These are phyloP conservation scores for Boletus insuetus DNA, from an alignment of 768 basidiomycete genomes.

Conservation along the genomic window DNA sequence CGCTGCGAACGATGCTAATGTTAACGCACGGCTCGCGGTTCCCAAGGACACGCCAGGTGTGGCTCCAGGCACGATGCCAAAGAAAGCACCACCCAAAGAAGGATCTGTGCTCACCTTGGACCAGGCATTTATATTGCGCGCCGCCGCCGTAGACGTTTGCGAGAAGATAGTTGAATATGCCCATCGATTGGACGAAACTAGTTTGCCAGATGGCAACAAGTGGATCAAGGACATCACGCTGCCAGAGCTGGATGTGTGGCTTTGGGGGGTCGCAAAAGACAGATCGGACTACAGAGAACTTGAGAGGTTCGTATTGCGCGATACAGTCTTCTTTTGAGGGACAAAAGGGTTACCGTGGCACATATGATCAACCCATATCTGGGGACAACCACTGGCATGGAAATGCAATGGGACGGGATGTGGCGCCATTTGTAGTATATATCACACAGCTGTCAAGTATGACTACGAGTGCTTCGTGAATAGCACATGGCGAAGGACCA, in stretches of 20 bases:
- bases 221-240: slow-evolving; percentile 59
- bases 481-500: background rate
- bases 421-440: background rate
- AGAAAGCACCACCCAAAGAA: slow-evolving; percentile 33
- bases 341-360: background rate
- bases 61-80: slow-evolving; percentile 13
- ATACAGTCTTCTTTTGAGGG: slow-evolving; percentile 66
- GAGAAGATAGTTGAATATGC: slow-evolving; percentile 62
- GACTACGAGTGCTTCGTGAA: background rate
- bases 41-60: slow-evolving; percentile 13
- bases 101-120: slow-evolving; percentile 54
- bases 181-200: slow-evolving; percentile 29
- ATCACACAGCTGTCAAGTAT: background rate
- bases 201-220: slow-evolving; percentile 26
- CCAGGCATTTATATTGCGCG: slow-evolving; percentile 73
- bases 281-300: slow-evolving; percentile 65
- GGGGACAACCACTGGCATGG: slow-evolving; percentile 2
- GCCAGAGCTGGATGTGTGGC: slow-evolving; percentile 69
- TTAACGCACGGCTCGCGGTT: slow-evolving; percentile 41
- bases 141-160: slow-evolving; percentile 78
- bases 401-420: background rate
- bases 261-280: slow-evolving; percentile 84
- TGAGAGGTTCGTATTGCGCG: slow-evolving; percentile 60
- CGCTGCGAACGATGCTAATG: slow-evolving; percentile 37
- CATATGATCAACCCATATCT: background rate